Base-by-base conservation (phyloP, 805 yeast species). In the Huiozyma sinensis region DNA sequence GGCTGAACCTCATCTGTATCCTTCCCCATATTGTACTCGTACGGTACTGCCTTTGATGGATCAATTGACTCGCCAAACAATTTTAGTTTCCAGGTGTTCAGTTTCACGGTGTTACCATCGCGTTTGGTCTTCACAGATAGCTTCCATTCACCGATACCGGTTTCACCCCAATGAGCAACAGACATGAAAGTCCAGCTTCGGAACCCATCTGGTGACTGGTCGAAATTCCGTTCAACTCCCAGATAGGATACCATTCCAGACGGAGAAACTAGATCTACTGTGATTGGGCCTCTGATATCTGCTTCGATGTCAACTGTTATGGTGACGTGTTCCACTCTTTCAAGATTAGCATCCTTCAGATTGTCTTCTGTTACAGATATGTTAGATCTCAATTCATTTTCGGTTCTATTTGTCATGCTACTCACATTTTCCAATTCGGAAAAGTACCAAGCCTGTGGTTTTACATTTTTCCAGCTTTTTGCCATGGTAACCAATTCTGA, bases 81-180 rank as follows among this genome's bases (percentile, higher is more conserved):
- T 38, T 78, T 76, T 57, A 92, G 61, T 58, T 79, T 81, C 94
- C 95, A 92, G 54, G 73, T 68, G 38, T 72, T 64, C 36, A 92
- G 70, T 1, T 55, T 64, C 2, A 72, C 61, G 2, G 58, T 56
- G 44, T 68, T 66, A 1, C 55, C 62, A 6, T 61, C 67, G 13
- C 58, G 63, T 34, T 65, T 63, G 41, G 75, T 72, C n/a, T 60
- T 56, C 1, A 89, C 89, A 50, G 72, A 76, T 13, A 92, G 54
- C 33, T 64, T 77, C 98, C 98, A 92, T 5, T 73, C 77, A 8
- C 99, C 99, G 28, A 64, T 63, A 2, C 89, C 90, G 53, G 82
- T 89, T 61, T 90, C 97, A 35, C 96, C 96, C 97, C 97, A 92
- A 61, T 92, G 97, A 1, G 95, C 97, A n/a, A 92, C 97, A 8